Conservation (phyloP, 192 early-diverging fungal genomes). For the Backusella luteola region DNA sequence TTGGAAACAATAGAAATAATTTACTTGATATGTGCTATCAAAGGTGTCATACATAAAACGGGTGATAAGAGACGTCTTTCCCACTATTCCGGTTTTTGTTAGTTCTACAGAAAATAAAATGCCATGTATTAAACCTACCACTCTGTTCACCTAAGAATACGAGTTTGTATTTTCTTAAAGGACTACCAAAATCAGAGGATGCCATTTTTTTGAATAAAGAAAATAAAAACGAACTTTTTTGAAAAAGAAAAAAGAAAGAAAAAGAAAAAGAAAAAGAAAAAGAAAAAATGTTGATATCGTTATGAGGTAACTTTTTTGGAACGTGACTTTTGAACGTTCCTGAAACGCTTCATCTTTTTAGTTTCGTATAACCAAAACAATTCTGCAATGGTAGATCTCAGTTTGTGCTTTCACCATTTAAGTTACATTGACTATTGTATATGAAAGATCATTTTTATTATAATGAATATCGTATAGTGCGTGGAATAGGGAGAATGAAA, state of each 20-base stretch:
- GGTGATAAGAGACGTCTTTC: slow-evolving; percentile 98
- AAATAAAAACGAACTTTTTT: background rate
- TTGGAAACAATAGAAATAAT: background rate
- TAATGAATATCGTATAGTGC: background rate
- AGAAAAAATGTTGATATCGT: background rate
- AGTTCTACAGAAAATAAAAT: background rate
- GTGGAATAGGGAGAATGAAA: background rate
- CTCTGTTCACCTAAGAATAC: slow-evolving; percentile 99
- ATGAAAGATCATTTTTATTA: too few relatives aligned
- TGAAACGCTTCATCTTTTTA: background rate
- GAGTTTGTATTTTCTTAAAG: slow-evolving; percentile 92
- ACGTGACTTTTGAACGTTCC: background rate
- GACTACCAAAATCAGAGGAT: slow-evolving; percentile 42
- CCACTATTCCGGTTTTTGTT: slow-evolving; percentile 60
- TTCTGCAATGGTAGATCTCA: background rate
- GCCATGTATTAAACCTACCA: slow-evolving; percentile 57
- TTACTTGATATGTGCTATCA: slow-evolving; percentile 93
- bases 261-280: background rate
- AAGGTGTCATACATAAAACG: slow-evolving; percentile 99
- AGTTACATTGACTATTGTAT: too few relatives aligned
- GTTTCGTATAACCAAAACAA: background rate
- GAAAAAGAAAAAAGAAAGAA: background rate
- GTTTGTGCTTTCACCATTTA: background rate
- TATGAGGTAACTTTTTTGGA: background rate
- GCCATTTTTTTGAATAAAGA: background rate